phyloP scores from a whole-genome alignment of 305 asterid species.

The Striga hermonthica region DNA sequence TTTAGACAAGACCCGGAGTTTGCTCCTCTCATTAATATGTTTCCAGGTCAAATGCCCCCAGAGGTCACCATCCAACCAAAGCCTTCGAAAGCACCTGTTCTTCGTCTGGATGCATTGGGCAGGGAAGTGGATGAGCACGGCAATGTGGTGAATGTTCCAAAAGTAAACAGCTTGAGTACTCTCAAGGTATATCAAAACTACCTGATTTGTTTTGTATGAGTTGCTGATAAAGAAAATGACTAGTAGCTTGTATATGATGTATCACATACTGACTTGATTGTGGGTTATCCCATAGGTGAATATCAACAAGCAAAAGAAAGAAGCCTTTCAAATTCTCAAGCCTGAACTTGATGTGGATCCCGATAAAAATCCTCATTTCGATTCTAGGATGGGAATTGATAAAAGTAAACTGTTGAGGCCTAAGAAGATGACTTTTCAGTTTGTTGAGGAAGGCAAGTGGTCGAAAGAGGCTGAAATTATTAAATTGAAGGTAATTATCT shows the following conservation, averaged over 20 bases:
- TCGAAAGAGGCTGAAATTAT: conserved; percentile 82
- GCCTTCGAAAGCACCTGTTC: conserved; percentile 88
- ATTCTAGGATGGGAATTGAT: conserved; percentile 77
- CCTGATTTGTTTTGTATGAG: neutral
- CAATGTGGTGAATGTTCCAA: conserved; percentile 71
- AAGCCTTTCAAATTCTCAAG: conserved; percentile 87
- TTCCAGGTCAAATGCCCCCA: conserved; percentile 85
- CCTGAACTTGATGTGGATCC: conserved; percentile 95
- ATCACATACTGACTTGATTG: neutral
- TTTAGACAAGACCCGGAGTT: conserved; percentile 89
- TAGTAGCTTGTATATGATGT: neutral
- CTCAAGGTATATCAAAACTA: conserved; percentile 58
- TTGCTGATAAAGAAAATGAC: neutral
- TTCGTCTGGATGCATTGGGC: conserved; percentile 89
- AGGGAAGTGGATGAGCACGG: conserved; percentile 96
- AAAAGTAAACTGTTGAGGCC: conserved; percentile 82
- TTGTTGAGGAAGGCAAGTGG: conserved; percentile 99
- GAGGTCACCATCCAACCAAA: conserved; percentile 76
- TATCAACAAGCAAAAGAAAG: conserved; percentile 92
- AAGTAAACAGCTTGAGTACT: conserved; percentile 73
- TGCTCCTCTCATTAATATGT: conserved; percentile 76
- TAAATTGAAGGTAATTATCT: conserved; percentile 59
- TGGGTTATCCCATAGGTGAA: conserved; percentile 53
- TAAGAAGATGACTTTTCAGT: conserved; percentile 76
- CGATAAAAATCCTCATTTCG: conserved; percentile 76